phyloP scores from a whole-genome alignment of 768 basidiomycete species.

The Lactarius akahatsu region DNA sequence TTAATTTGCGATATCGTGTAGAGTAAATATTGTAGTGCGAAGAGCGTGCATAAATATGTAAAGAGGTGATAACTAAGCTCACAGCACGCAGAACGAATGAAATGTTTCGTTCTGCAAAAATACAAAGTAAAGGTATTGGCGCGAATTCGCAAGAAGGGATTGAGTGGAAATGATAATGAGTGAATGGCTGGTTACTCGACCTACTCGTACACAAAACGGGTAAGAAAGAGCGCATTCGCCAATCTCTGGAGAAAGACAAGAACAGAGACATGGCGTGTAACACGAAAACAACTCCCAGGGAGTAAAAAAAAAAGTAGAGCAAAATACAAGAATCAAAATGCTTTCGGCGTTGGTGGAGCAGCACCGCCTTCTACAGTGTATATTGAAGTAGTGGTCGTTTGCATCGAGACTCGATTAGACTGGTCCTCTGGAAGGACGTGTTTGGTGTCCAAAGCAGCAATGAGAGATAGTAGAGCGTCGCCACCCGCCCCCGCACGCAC shows the following conservation, averaged over 20 bases:
- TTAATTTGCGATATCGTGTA: not conserved
- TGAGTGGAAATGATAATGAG: not conserved
- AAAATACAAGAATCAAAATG: conserved; percentile 17
- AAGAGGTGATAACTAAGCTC: conserved; percentile 13
- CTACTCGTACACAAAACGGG: conserved; percentile 15
- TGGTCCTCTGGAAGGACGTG: not conserved
- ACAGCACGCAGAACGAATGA: conserved; percentile 19
- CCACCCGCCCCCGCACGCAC: conserved; percentile 11
- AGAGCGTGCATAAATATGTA: conserved; percentile 18
- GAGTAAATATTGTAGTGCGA: not conserved
- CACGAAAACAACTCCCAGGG: conserved; percentile 3
- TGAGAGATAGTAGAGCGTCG: conserved; percentile 24
- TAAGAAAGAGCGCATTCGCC: conserved; percentile 5
- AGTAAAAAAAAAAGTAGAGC: not conserved
- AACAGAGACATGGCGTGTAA: not conserved
- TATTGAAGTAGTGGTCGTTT: conserved; percentile 11
- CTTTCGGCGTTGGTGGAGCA: conserved; percentile 20
- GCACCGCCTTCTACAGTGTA: conserved; percentile 7
- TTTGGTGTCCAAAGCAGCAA: conserved; percentile 24
- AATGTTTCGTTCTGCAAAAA: conserved; percentile 2
- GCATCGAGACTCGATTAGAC: conserved; percentile 8
- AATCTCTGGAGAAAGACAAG: conserved; percentile 2
- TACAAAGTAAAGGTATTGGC: conserved; percentile 21
- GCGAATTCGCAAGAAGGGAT: conserved; percentile 18
- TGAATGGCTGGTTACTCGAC: not conserved